These are phyloP conservation scores for Pythium coloratum DNA, from an alignment of 352 stramenopile species.

Conservation along the genomic window DNA sequence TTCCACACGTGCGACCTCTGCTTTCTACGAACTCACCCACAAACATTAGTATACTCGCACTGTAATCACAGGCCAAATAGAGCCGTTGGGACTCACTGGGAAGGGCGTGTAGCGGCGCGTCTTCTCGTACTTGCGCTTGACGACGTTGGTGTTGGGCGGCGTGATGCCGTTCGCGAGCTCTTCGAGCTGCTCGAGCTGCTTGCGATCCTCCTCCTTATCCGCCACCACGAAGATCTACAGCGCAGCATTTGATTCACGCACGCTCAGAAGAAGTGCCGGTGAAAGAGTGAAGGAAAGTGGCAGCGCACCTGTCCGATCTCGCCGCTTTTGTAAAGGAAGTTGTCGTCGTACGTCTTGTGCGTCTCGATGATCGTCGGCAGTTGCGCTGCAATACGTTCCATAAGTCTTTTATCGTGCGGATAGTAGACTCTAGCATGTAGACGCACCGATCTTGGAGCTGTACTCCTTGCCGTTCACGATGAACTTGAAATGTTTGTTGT, in stretches of 20 bases:
- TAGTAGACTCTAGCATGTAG: neutral
- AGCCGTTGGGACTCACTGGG: slow-evolving; percentile 38
- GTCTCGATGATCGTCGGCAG: slow-evolving; percentile 85
- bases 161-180: slow-evolving; percentile 76
- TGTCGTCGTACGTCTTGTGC: slow-evolving; percentile 90
- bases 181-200: slow-evolving; percentile 59
- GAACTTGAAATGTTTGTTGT: slow-evolving; percentile 88
- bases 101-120: slow-evolving; percentile 83
- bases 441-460: slow-evolving; percentile 72
- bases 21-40: slow-evolving; percentile 49
- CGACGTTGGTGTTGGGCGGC: slow-evolving; percentile 82
- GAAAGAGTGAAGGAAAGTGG: neutral
- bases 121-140: slow-evolving; percentile 89
- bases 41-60: neutral
- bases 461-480: slow-evolving; percentile 77
- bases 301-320: slow-evolving; percentile 75
- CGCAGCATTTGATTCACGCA: neutral
- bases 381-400: slow-evolving; percentile 49
- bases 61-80: neutral
- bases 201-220: slow-evolving; percentile 72
- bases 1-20: slow-evolving; percentile 79
- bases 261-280: neutral
- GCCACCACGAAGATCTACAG: slow-evolving; percentile 80
- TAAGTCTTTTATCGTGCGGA: neutral
- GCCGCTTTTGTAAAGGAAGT: slow-evolving; percentile 88